Evolutionary conservation across 2,329 filamentous ascomycete genomes (phyloP), one percentile per base, ranked within the genome.

Genomic region (Fusarium austroafricanum): DNA sequence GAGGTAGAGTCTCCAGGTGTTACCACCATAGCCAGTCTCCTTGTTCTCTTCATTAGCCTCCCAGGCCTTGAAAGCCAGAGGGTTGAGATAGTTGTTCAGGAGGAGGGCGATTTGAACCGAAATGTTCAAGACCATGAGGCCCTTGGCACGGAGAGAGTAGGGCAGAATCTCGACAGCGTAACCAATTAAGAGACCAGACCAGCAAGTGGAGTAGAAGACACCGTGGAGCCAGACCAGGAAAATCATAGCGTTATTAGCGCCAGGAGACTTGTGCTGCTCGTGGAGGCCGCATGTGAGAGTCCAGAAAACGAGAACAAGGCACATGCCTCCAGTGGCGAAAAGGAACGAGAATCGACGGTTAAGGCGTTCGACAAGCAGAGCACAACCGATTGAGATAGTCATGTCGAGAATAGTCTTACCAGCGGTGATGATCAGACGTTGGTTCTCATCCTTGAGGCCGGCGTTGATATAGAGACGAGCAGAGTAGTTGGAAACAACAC

Each of bases 401-500:
- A 91, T 78, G 71, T 88, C 80, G 39, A 90, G 82, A 37, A 88
- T 84, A 3, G 83, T 89, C 75, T 88, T 86, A 67, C 88, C 85
- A 46, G 86, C 86, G 10, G 81, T 60, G 76, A 84, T 81, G 58
- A 79, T 85, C 8, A 87, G 82, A 76, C 87, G 87, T 74, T 84
- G 82, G 71, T 84, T 83, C 72, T 87, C 81, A 33, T 83, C 79
- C 1, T 70, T 84, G 71, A 91, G 88, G 35, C 88, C 89, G 42
- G 88, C 87, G 42, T 84, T 84, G 31, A 83, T 78, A 77, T 90
- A 90, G 67, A 91, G 83, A 54, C 83, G 81, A 55, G 87, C 85
- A 71, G 89, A 87, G 76, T 91, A 91, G 78, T 90, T 90, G 61
- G 84, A 88, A 71, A 91, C 87, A 3, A 91, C 79, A 18, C 86